Percentiles rank a stretch among this genome's conserved stretches.
phyloP scores from a whole-genome alignment of 1,284 basidiomycete genomes.

The Leccinum pallidistipes region DNA sequence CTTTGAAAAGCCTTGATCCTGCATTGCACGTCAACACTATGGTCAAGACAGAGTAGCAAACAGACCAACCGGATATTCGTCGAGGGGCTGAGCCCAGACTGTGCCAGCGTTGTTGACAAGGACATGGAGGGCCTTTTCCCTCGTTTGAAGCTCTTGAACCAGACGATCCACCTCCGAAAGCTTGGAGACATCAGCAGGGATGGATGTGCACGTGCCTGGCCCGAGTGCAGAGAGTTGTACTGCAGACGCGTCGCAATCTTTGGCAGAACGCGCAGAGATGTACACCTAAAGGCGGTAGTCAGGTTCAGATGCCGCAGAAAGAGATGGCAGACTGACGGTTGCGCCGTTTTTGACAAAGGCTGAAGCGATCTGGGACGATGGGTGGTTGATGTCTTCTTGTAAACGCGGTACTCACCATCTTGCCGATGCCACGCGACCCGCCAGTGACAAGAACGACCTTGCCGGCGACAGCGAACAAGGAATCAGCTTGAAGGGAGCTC shows the following conservation, averaged over 20 bases:
- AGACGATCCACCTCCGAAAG: constrained; percentile 57
- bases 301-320: neutral
- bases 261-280: constrained; percentile 61
- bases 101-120: constrained; percentile 73
- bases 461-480: constrained; percentile 56
- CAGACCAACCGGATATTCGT: constrained; percentile 57
- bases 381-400: neutral
- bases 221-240: constrained; percentile 54
- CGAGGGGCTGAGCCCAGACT: constrained; percentile 59
- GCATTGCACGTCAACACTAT: constrained; percentile 16
- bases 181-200: constrained; percentile 63
- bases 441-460: constrained; percentile 71
- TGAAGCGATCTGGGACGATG: constrained; percentile 54
- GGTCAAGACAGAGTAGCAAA: constrained; percentile 7
- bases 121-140: constrained; percentile 58
- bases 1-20: constrained; percentile 58
- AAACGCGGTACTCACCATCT: constrained; percentile 50
- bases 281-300: constrained; percentile 49
- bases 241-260: constrained; percentile 59
- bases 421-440: constrained; percentile 71
- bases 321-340: constrained; percentile 41
- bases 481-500: constrained; percentile 42
- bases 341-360: constrained; percentile 68
- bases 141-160: constrained; percentile 48
- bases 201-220: constrained; percentile 55